A percentile compares a stretch with the other conserved stretches of the same genome.
Evolutionary conservation across 2,329 filamentous ascomycete genomes (phyloP).

Genomic region (Chaetomiaceae sp.): DNA sequence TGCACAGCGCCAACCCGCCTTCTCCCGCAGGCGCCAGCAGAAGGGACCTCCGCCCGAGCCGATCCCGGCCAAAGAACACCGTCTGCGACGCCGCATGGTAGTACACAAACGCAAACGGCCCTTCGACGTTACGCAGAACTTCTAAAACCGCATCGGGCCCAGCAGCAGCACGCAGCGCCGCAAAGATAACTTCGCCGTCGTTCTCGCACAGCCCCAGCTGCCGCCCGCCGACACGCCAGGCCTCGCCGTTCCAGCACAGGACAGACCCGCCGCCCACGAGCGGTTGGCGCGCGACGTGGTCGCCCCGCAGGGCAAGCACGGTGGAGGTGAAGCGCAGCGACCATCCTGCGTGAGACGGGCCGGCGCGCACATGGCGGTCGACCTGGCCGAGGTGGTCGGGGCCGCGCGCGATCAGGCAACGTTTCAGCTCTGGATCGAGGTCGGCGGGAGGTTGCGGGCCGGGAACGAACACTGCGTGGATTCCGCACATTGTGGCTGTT

Average conservation of each 20-base stretch:
- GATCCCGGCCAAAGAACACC: constrained; percentile 80
- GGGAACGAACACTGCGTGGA: constrained; percentile 46
- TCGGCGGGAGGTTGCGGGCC: constrained; percentile 26
- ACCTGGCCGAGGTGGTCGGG: constrained; percentile 51
- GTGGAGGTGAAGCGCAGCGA: constrained; percentile 68
- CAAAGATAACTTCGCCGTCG: constrained; percentile 67
- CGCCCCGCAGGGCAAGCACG: constrained; percentile 83
- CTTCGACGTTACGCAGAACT: constrained; percentile 58
- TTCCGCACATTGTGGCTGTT: constrained; percentile 58
- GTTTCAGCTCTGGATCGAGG: constrained; percentile 34
- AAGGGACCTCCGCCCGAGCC: constrained; percentile 78
- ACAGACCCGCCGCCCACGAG: constrained; percentile 54
- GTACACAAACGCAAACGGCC: constrained; percentile 87
- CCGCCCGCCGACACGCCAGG: constrained; percentile 65
- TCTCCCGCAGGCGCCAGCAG: constrained; percentile 44
- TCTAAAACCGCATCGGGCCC: constrained; percentile 38
- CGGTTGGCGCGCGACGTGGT: constrained; percentile 65
- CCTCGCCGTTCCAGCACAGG: constrained; percentile 97
- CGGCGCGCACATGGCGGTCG: constrained; percentile 18
- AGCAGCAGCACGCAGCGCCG: constrained; percentile 40
- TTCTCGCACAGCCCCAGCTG: constrained; percentile 61
- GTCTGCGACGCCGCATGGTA: constrained; percentile 57
- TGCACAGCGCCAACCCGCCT: constrained; percentile 57
- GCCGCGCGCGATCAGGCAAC: constrained; percentile 48
- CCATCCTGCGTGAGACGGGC: constrained; percentile 26